These are phyloP conservation scores for Candida dajiaensis DNA, from an alignment of 805 yeast species.

Conservation along the genomic window DNA sequence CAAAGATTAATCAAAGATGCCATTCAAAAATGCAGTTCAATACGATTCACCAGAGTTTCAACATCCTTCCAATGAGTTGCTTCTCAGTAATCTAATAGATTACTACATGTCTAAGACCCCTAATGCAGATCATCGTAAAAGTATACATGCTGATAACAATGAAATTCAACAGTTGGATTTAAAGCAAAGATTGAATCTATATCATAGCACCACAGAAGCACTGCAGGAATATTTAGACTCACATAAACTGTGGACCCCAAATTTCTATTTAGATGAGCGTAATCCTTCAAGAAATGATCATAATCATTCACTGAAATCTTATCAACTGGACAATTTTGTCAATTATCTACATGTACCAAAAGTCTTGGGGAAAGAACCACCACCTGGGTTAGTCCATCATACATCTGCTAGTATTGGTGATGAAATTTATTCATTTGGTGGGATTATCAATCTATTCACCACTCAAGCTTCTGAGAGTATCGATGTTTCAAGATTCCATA, in stretches of 20 bases:
- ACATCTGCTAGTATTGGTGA: constrained; percentile 33
- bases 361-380: constrained; percentile 31
- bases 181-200: neutral
- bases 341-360: constrained; percentile 25
- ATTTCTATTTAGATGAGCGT: neutral
- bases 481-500: constrained; percentile 29
- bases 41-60: neutral
- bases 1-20: no score
- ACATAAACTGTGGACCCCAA: constrained; percentile 12
- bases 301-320: neutral
- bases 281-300: neutral
- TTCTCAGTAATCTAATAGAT: neutral
- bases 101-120: neutral
- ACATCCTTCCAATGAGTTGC: neutral
- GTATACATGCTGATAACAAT: neutral
- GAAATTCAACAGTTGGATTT: neutral
- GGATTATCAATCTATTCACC: constrained; percentile 27
- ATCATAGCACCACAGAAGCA: neutral
- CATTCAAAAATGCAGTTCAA: neutral
- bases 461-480: constrained; percentile 20
- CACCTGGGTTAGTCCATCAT: constrained; percentile 41
- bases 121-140: neutral
- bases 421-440: constrained; percentile 40
- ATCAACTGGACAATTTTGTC: constrained; percentile 10
- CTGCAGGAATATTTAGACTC: constrained; percentile 1